Base-by-base conservation (phyloP, 345 rosid genomes). In the Rubroshorea leprosula region DNA sequence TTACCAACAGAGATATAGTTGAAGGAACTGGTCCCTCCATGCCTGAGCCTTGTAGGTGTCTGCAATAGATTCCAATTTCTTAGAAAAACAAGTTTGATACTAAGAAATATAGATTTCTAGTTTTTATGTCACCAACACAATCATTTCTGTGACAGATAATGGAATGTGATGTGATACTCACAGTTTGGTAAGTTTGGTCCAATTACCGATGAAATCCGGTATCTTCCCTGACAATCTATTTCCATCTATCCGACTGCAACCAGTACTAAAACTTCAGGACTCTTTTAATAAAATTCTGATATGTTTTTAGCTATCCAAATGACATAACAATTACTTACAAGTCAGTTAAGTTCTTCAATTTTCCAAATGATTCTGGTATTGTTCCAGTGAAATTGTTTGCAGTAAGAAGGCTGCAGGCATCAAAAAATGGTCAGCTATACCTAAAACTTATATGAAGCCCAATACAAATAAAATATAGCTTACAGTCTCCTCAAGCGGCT, bases 1-100 rank as follows among this genome's bases (percentile, higher is more conserved):
- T 83, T 55, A 10, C 74, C 68, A 93, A 64, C 60, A 44, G 56
- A 38, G 96, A 85, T 53, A 85, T 62, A 43, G 70, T 43, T 61
- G 85, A 52, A 39, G 97, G 97, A 62, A 93, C 78, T n/a, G 99
- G 96, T 26, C 99, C 99, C 69, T 75, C 80, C 90, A 89, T 67
- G 21, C 87, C 76, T 51, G 94, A 83, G 22, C 99, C 97, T 61
- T 93, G 90, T 75, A 85, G 55, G 74, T 85, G 73, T 50, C 96
- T 93, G 70, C 49, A 70, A 64, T n/a, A 31, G 4, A 60, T 48
- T 49, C 8, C 23, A 47, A 49, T 23, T 20, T 17, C 21, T 15
- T 47, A 50, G 52, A 60, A 35, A 8, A 35, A 35, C 5, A 3
- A 6, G 41, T 35, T 35, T 23, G 51, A 35, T 9, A 6, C n/a